A percentile compares a stretch with the other conserved stretches of the same genome.
phyloP scores from a whole-genome alignment of 768 basidiomycete genomes.

The Tricholoma saponaceum region DNA sequence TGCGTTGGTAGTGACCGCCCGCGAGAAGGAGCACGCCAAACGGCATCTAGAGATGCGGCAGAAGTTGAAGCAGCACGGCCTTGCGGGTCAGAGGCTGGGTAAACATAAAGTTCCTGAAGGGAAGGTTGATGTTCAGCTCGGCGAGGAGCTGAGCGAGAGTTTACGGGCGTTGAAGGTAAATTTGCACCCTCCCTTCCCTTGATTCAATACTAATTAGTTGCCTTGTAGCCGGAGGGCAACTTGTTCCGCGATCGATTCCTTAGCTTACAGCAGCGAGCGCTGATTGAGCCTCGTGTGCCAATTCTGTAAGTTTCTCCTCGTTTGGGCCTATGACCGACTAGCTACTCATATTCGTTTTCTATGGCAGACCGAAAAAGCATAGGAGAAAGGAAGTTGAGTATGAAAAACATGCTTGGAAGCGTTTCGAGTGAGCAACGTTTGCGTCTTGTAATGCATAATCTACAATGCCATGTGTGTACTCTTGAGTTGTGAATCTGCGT shows the following conservation, averaged over 20 bases:
- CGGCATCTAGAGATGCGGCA: constrained; percentile 42
- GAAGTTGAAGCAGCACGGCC: constrained; percentile 52
- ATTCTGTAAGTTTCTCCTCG: constrained; percentile 53
- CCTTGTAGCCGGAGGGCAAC: constrained; percentile 82
- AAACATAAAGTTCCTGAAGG: constrained; percentile 71
- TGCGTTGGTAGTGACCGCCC: constrained; percentile 29
- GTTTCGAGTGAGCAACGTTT: constrained; percentile 44
- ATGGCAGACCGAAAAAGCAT: constrained; percentile 46
- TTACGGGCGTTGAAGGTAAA: constrained; percentile 78
- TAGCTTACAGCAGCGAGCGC: constrained; percentile 82
- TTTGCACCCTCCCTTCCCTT: constrained; percentile 1
- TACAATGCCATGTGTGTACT: too few relatives aligned
- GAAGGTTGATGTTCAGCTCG: constrained; percentile 80
- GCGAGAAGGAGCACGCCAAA: constrained; percentile 38
- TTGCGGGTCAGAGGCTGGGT: constrained; percentile 74
- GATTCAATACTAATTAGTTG: not conserved
- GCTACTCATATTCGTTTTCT: not conserved
- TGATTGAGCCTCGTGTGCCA: constrained; percentile 82
- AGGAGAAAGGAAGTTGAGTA: constrained; percentile 56
- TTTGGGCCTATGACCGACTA: not conserved
- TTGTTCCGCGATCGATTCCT: constrained; percentile 86
- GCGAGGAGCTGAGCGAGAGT: constrained; percentile 85
- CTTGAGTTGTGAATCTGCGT: too few relatives aligned
- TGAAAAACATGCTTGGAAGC: constrained; percentile 79
- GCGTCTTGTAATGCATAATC: not conserved